Conservation (phyloP, 345 rosid species). For the Zanthoxylum bungeanum region DNA sequence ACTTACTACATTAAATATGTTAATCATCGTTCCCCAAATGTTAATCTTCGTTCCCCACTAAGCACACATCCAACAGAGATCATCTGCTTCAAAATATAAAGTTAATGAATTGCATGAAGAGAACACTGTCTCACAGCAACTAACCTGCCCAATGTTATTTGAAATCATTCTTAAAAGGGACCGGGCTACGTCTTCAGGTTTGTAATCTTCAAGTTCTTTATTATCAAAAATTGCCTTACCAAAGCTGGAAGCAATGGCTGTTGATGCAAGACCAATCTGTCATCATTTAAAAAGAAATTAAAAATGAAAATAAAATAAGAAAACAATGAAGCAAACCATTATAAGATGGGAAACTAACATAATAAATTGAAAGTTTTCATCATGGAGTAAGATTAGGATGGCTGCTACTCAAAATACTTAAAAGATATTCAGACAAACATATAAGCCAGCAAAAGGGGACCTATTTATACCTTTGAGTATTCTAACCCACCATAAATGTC, state of each 20-base stretch:
- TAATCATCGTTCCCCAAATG: not conserved
- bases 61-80: not conserved
- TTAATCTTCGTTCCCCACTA: not conserved
- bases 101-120: not conserved
- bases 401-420: not conserved
- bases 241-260: slow-evolving; percentile 83
- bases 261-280: slow-evolving; percentile 75
- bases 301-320: not conserved
- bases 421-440: not conserved
- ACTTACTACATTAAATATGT: not conserved
- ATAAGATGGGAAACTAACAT: slow-evolving; percentile 9
- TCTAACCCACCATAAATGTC: slow-evolving; percentile 85
- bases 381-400: slow-evolving; percentile 1
- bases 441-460: not conserved
- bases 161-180: slow-evolving; percentile 86
- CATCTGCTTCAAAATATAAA: not conserved
- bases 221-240: slow-evolving; percentile 72
- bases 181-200: slow-evolving; percentile 68
- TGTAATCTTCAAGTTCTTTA: slow-evolving; percentile 71
- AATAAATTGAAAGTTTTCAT: not conserved
- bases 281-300: slow-evolving; percentile 6
- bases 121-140: slow-evolving; percentile 10
- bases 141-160: slow-evolving; percentile 80
- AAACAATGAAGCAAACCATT: not conserved
- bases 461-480: slow-evolving; percentile 52